phyloP scores from a whole-genome alignment of 2,329 filamentous ascomycete species.

The Aspergillus pseudoterreus region DNA sequence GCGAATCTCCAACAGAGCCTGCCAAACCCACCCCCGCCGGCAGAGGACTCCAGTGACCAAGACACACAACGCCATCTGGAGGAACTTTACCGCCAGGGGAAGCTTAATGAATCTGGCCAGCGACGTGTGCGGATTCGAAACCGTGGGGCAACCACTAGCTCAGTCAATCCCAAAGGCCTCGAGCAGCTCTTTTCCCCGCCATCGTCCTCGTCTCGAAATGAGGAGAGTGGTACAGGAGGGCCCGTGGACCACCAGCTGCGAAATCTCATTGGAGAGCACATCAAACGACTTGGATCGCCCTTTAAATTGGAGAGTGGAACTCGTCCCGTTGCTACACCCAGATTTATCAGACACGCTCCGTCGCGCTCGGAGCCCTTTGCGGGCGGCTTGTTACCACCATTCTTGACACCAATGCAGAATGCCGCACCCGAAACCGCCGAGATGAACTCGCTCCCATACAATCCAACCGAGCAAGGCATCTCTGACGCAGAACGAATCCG shows the following conservation, averaged over 20 bases:
- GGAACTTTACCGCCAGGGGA: slow-evolving; percentile 39
- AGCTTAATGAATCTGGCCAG: slow-evolving; percentile 47
- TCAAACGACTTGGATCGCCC: slow-evolving; percentile 47
- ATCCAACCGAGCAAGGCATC: slow-evolving; percentile 32
- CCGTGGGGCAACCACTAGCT: slow-evolving; percentile 59
- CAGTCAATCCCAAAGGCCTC: slow-evolving; percentile 51
- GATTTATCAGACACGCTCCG: slow-evolving; percentile 37
- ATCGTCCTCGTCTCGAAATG: slow-evolving; percentile 28
- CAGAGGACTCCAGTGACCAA: slow-evolving; percentile 50
- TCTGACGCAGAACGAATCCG: slow-evolving; percentile 39
- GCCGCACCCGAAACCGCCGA: slow-evolving; percentile 16
- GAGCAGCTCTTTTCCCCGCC: slow-evolving; percentile 54
- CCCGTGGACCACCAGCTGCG: slow-evolving; percentile 24
- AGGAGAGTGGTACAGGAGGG: slow-evolving; percentile 21
- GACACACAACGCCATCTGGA: slow-evolving; percentile 55
- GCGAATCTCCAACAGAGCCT: slow-evolving; percentile 42
- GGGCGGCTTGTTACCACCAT: slow-evolving; percentile 19
- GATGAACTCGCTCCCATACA: slow-evolving; percentile 20
- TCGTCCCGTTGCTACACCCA: slow-evolving; percentile 26
- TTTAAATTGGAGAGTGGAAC: slow-evolving; percentile 41
- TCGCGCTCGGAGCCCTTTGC: slow-evolving; percentile 45
- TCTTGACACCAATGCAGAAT: slow-evolving; percentile 11
- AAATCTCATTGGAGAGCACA: slow-evolving; percentile 35
- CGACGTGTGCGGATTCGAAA: slow-evolving; percentile 58
- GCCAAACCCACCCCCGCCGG: slow-evolving; percentile 38